A percentile compares a stretch with the other conserved stretches of the same genome.
Conservation (phyloP, 352 stramenopile genomes). For the Phytophthora pisi region DNA sequence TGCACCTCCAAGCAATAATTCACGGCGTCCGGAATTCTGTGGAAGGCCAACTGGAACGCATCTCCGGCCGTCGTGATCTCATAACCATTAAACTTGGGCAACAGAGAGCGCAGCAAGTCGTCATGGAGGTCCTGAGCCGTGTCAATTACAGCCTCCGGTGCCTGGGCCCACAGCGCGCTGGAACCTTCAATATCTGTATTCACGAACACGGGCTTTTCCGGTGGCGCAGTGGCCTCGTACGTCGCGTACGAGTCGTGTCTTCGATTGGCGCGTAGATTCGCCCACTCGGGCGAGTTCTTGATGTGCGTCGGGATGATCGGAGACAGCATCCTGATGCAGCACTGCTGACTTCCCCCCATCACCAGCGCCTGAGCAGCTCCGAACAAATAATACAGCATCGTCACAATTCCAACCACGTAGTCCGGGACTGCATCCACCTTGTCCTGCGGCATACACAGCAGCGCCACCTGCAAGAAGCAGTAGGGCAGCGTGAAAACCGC, state of each 20-base stretch:
- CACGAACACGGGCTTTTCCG: constrained; percentile 68
- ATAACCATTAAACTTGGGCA: constrained; percentile 67
- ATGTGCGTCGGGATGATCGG: constrained; percentile 62
- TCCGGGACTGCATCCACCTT: constrained; percentile 56
- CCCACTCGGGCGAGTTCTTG: constrained; percentile 59
- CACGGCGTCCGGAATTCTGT: constrained; percentile 63
- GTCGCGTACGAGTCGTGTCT: constrained; percentile 44
- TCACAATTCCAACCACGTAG: constrained; percentile 58
- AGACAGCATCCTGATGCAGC: constrained; percentile 56
- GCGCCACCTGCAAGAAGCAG: constrained; percentile 51
- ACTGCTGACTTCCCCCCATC: constrained; percentile 72
- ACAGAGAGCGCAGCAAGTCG: constrained; percentile 54
- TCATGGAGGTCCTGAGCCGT: constrained; percentile 67
- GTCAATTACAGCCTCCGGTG: constrained; percentile 60
- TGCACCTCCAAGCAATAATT: constrained; percentile 75
- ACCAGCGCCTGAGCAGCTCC: constrained; percentile 64
- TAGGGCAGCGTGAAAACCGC: constrained; percentile 74
- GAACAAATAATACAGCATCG: constrained; percentile 74
- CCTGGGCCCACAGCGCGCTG: constrained; percentile 71
- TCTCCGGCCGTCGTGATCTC: constrained; percentile 81
- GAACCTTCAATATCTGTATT: constrained; percentile 82
- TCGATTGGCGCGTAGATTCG: constrained; percentile 35
- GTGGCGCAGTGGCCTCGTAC: constrained; percentile 40
- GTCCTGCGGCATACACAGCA: constrained; percentile 49
- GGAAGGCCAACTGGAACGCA: constrained; percentile 78